Conservation (phyloP, 352 stramenopile genomes). For the Pythium brachiatum region DNA sequence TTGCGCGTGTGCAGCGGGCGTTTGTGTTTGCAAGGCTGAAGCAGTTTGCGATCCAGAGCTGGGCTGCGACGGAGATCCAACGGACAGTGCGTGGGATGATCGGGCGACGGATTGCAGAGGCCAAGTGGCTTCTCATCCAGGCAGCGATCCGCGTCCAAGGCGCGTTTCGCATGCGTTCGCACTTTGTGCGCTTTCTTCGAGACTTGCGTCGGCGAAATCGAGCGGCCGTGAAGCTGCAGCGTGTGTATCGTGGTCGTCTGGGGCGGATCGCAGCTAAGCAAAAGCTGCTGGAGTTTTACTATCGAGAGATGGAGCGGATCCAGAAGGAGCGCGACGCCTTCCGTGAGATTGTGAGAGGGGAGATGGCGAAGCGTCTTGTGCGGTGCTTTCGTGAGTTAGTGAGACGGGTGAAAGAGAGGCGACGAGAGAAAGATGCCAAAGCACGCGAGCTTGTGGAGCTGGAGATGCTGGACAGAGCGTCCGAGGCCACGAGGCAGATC, state of each 20-base stretch:
- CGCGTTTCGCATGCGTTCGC: conserved; percentile 60
- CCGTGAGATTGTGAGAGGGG: conserved; percentile 28
- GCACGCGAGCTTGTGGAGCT: conserved; percentile 30
- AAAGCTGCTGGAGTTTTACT: conserved; percentile 45
- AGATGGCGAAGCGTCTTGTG: conserved; percentile 50
- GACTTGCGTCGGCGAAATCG: conserved; percentile 39
- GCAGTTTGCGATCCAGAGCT: conserved; percentile 35
- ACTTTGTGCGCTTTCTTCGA: conserved; percentile 47
- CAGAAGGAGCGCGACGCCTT: conserved; percentile 55
- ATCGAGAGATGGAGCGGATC: conserved; percentile 51
- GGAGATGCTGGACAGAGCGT: conserved; percentile 42
- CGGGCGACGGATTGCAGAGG: conserved; percentile 33
- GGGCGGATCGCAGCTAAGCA: conserved; percentile 40
- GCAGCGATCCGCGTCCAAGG: conserved; percentile 55
- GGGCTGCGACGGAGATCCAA: conserved; percentile 63
- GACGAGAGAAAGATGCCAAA: conserved; percentile 28
- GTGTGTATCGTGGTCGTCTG: conserved; percentile 56
- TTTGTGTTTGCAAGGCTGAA: conserved; percentile 43
- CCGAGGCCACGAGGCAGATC: conserved; percentile 31
- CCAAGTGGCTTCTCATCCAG: conserved; percentile 43
- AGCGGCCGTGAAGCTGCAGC: conserved; percentile 57
- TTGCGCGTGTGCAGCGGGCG: conserved; percentile 34
- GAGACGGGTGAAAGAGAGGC: conserved; percentile 20
- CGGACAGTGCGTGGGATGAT: conserved; percentile 48
- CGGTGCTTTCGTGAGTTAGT: conserved; percentile 38